A percentile compares a stretch with the other conserved stretches of the same genome.
These are phyloP conservation scores for Cyclocybe aegerita DNA, from an alignment of 768 basidiomycete genomes.

Conservation along the genomic window DNA sequence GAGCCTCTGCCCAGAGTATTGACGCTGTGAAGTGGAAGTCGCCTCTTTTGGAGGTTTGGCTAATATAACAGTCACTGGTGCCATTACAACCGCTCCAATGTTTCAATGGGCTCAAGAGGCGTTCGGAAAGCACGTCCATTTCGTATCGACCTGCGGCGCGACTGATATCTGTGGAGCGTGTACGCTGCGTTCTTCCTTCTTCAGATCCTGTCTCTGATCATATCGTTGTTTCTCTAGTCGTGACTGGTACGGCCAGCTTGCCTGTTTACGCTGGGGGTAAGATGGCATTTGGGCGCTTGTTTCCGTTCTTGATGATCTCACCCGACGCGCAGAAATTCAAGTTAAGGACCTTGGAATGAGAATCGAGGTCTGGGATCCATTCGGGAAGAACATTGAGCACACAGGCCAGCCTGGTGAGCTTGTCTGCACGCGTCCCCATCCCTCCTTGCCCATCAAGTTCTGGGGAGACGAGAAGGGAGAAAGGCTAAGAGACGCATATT, in stretches of 20 bases:
- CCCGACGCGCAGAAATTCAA: slow-evolving; percentile 51
- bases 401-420: slow-evolving; percentile 57
- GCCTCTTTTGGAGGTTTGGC: slow-evolving; percentile 57
- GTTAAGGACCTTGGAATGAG: slow-evolving; percentile 64
- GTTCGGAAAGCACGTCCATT: slow-evolving; percentile 52
- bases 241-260: slow-evolving; percentile 43
- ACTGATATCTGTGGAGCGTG: slow-evolving; percentile 72
- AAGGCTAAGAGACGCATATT: slow-evolving; percentile 66
- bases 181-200: slow-evolving; percentile 31
- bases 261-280: slow-evolving; percentile 67
- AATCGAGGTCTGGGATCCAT: slow-evolving; percentile 56
- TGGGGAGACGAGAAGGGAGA: slow-evolving; percentile 63
- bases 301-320: neutral
- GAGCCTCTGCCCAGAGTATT: neutral
- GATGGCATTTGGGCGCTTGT: slow-evolving; percentile 4
- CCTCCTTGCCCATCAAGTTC: slow-evolving; percentile 65
- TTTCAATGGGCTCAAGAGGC: slow-evolving; percentile 64
- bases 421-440: slow-evolving; percentile 69
- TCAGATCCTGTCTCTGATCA: neutral
- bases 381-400: slow-evolving; percentile 52
- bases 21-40: slow-evolving; percentile 37
- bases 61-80: slow-evolving; percentile 53
- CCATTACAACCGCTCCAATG: slow-evolving; percentile 64
- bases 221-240: slow-evolving; percentile 38
- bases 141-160: slow-evolving; percentile 65